Percentiles rank a stretch among this genome's conserved stretches.
Conservation (phyloP, 2,329 filamentous ascomycete species). For the Alternaria alternata region DNA sequence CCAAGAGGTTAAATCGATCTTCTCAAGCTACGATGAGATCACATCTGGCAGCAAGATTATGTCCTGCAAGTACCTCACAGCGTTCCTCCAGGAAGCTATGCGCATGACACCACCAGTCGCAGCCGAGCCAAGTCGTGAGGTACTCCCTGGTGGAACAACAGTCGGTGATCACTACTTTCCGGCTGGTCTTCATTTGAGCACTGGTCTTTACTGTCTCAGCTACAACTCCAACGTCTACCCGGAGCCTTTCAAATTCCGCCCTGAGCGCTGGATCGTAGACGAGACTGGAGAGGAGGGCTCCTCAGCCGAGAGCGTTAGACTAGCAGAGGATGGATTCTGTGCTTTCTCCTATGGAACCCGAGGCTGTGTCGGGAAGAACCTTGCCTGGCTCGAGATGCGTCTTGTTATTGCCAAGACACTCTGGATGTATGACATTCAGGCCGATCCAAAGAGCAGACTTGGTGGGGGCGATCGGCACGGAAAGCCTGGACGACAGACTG, state of each 20-base stretch:
- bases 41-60: constrained; percentile 22
- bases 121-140: constrained; percentile 30
- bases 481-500: constrained; percentile 25
- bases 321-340: constrained; percentile 26
- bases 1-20: constrained; percentile 27
- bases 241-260: constrained; percentile 34
- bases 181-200: constrained; percentile 24
- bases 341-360: constrained; percentile 38
- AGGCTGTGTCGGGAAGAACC: constrained; percentile 45
- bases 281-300: constrained; percentile 20
- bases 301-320: constrained; percentile 22
- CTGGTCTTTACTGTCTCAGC: constrained; percentile 23
- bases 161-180: constrained; percentile 32
- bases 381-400: constrained; percentile 40
- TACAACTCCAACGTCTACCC: constrained; percentile 27
- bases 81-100: constrained; percentile 32
- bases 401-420: constrained; percentile 37
- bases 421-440: constrained; percentile 31
- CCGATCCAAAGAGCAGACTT: constrained; percentile 29
- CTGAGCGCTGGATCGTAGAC: constrained; percentile 37
- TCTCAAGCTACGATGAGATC: constrained; percentile 30
- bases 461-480: constrained; percentile 29
- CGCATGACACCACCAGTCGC: constrained; percentile 33
- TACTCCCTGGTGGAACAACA: constrained; percentile 29
- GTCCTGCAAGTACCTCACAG: constrained; percentile 33